Evolutionary conservation across 768 basidiomycete genomes (phyloP).

Genomic region (Russula earlei): DNA sequence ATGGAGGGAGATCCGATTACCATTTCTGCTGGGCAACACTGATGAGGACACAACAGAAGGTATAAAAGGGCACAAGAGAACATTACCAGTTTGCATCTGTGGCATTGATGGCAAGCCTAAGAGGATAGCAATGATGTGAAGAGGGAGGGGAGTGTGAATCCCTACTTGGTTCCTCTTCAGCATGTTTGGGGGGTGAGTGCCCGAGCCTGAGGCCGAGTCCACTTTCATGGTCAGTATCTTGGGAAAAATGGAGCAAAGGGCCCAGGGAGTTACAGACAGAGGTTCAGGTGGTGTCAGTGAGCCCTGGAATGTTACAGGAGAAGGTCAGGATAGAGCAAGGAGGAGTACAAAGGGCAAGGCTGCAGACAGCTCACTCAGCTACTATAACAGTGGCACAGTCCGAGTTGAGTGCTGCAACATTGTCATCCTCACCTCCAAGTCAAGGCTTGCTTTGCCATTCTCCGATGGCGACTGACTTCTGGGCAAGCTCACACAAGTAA

Average conservation of each 20-base stretch:
- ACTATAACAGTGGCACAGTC: too few species aligned
- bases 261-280: not conserved
- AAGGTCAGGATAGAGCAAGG: not conserved
- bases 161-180: slow-evolving; percentile 29
- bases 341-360: not conserved
- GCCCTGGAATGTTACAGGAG: not conserved
- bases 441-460: too few species aligned
- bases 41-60: not conserved
- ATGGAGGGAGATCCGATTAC: slow-evolving; percentile 17
- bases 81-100: slow-evolving; percentile 63
- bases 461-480: too few species aligned
- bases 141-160: too few species aligned
- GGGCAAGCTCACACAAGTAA: too few species aligned
- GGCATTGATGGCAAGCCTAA: slow-evolving; percentile 48
- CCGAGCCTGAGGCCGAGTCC: slow-evolving; percentile 15
- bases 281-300: not conserved
- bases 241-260: not conserved
- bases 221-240: slow-evolving; percentile 9
- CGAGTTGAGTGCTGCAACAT: too few species aligned
- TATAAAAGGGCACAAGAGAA: not conserved
- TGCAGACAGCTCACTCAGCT: too few species aligned
- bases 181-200: slow-evolving; percentile 17
- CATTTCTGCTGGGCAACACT: slow-evolving; percentile 21
- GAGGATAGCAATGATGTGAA: not conserved
- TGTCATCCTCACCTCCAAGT: too few species aligned